phyloP scores from a whole-genome alignment of 2,329 filamentous ascomycete genomes.

The Curvularia eragrostidis region DNA sequence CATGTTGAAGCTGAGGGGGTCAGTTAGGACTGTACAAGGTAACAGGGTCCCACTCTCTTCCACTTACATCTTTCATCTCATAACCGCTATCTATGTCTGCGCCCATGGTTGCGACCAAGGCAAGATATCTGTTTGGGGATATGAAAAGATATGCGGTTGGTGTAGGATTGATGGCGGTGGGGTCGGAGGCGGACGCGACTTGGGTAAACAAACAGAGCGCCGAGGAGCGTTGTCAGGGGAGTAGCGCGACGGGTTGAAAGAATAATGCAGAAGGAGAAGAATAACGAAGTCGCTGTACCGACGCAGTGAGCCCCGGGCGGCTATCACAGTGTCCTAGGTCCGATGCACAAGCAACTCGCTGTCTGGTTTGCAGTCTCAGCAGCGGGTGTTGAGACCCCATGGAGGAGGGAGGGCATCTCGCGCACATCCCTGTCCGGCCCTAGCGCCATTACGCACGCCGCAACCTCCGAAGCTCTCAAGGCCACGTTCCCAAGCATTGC shows the following conservation, averaged over 20 bases:
- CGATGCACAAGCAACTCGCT: not conserved
- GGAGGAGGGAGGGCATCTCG: not conserved
- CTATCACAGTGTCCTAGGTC: not conserved
- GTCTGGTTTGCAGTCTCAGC: not conserved
- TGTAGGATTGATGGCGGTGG: conserved; percentile 26
- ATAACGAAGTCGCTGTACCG: not conserved
- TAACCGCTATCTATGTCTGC: conserved; percentile 35
- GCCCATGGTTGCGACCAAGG: conserved; percentile 39
- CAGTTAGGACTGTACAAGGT: conserved; percentile 17
- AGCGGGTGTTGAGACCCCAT: not conserved
- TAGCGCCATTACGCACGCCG: conserved; percentile 42
- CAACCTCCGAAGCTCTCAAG: conserved; percentile 31
- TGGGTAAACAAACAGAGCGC: conserved; percentile 43
- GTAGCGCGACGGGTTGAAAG: not conserved
- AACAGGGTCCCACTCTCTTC: conserved; percentile 5
- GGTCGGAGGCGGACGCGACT: conserved; percentile 37
- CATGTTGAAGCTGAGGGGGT: conserved; percentile 54
- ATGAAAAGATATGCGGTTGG: conserved; percentile 17
- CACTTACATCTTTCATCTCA: conserved; percentile 48
- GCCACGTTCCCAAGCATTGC: conserved; percentile 43
- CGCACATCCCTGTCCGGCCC: conserved; percentile 26
- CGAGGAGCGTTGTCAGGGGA: not conserved
- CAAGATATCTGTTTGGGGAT: conserved; percentile 32
- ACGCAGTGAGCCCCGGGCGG: not conserved
- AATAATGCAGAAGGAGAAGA: not conserved